Percentiles rank a stretch among this genome's conserved stretches.
Evolutionary conservation across 139 green algal genomes (phyloP).

Genomic region (Picochlorum sp.): DNA sequence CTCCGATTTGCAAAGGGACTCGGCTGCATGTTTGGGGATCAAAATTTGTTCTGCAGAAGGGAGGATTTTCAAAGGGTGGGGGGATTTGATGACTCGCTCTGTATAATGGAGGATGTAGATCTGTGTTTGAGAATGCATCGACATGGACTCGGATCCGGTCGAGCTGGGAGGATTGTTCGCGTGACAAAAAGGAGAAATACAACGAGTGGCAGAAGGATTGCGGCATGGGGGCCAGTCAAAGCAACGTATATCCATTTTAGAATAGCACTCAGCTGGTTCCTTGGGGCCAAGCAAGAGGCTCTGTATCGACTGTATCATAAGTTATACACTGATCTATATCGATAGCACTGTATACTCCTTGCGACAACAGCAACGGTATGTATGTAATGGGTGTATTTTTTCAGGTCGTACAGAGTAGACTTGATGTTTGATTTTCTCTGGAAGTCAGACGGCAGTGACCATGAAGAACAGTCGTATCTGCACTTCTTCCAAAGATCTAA

Average conservation of each 20-base stretch:
- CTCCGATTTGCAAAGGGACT: conserved; percentile 14
- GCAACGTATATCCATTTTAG: conserved; percentile 42
- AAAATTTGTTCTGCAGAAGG: conserved; percentile 49
- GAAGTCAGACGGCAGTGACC: too few relatives aligned
- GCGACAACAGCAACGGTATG: too few relatives aligned
- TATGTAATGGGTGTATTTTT: too few relatives aligned
- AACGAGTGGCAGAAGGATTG: conserved; percentile 55
- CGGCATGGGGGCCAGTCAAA: conserved; percentile 28
- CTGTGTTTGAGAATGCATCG: conserved; percentile 53
- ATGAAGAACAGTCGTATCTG: too few relatives aligned
- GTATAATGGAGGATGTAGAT: conserved; percentile 77
- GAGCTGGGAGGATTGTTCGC: conserved; percentile 11
- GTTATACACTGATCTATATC: conserved; percentile 45
- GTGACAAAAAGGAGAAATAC: conserved; percentile 17
- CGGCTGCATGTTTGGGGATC: conserved; percentile 49
- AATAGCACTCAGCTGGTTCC: conserved; percentile 42
- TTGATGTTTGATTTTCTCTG: too few relatives aligned
- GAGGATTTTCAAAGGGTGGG: conserved; percentile 37
- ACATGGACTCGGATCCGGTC: background rate
- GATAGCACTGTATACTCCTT: too few relatives aligned
- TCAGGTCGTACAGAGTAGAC: too few relatives aligned
- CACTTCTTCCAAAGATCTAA: too few relatives aligned
- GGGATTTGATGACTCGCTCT: conserved; percentile 39
- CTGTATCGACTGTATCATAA: conserved; percentile 39
- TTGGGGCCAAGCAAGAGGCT: conserved; percentile 19